Evolutionary conservation across 129 eudicot species (phyloP).

Genomic region (Flaveria bidentis): DNA sequence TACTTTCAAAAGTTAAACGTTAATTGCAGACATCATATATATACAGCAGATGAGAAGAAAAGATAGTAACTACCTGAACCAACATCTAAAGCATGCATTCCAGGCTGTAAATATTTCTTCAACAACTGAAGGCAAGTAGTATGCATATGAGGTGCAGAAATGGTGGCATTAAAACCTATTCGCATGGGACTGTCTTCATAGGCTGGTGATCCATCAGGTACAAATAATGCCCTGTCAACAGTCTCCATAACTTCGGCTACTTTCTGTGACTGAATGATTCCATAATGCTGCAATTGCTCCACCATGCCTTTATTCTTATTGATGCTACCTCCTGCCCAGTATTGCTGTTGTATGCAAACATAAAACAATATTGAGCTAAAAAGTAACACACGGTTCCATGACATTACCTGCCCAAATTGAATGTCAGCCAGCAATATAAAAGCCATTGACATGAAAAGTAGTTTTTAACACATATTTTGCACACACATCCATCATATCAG

Average conservation of each 20-base stretch:
- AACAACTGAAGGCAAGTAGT: constrained; percentile 86
- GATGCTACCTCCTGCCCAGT: constrained; percentile 52
- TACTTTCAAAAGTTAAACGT: too few species aligned
- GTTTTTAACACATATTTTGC: background rate
- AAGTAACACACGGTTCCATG: constrained; percentile 4
- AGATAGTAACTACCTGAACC: constrained; percentile 71
- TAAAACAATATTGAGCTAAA: constrained; percentile 23
- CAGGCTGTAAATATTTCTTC: constrained; percentile 82
- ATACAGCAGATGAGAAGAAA: background rate
- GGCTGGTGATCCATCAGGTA: constrained; percentile 71
- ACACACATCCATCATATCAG: background rate
- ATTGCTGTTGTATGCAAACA: constrained; percentile 58
- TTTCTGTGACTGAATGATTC: constrained; percentile 64
- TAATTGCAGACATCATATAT: too few species aligned
- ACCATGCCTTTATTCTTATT: constrained; percentile 66
- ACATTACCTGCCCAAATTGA: constrained; percentile 27
- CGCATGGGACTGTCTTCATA: constrained; percentile 85
- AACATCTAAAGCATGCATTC: constrained; percentile 93
- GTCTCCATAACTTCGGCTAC: constrained; percentile 84
- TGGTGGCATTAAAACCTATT: constrained; percentile 87
- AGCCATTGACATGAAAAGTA: background rate
- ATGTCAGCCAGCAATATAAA: constrained; percentile 7
- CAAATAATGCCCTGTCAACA: constrained; percentile 85
- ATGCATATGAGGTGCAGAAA: constrained; percentile 99
- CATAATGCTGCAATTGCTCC: constrained; percentile 59